Conservation (phyloP, 1,284 basidiomycete species). For the Ustilago esculenta region DNA sequence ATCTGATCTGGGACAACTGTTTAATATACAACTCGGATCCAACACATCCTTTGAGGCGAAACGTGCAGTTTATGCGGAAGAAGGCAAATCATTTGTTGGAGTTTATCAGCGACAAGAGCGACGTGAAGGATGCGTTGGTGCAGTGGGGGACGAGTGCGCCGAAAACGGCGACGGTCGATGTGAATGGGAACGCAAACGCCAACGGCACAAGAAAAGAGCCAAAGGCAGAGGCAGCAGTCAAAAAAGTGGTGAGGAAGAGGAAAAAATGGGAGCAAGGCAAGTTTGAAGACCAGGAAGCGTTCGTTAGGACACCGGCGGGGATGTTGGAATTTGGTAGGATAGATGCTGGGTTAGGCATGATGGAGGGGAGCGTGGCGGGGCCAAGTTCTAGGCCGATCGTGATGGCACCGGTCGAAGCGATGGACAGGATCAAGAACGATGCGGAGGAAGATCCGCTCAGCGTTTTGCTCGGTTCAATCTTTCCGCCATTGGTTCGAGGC, state of each 20-base stretch:
- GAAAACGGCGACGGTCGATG: background rate
- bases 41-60: constrained; percentile 60
- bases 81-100: constrained; percentile 74
- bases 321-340: constrained; percentile 71
- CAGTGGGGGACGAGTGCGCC: constrained; percentile 51
- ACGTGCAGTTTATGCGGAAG: constrained; percentile 62
- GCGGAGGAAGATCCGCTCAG: constrained; percentile 25
- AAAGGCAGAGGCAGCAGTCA: background rate
- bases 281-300: constrained; percentile 71
- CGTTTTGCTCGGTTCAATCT: constrained; percentile 21
- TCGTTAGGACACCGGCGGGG: constrained; percentile 78
- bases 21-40: constrained; percentile 88
- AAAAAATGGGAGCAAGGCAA: constrained; percentile 23
- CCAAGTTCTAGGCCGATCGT: constrained; percentile 37
- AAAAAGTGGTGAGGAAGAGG: constrained; percentile 9
- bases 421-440: constrained; percentile 25
- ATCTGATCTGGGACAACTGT: constrained; percentile 97
- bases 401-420: constrained; percentile 19
- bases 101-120: constrained; percentile 87
- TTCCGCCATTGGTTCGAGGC: constrained; percentile 8
- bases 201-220: background rate
- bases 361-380: constrained; percentile 15
- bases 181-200: background rate
- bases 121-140: constrained; percentile 68
- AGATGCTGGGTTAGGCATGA: constrained; percentile 25